Evolutionary conservation across 2,329 filamentous ascomycete genomes (phyloP).

Genomic region (Fonsecaea pedrosoi): DNA sequence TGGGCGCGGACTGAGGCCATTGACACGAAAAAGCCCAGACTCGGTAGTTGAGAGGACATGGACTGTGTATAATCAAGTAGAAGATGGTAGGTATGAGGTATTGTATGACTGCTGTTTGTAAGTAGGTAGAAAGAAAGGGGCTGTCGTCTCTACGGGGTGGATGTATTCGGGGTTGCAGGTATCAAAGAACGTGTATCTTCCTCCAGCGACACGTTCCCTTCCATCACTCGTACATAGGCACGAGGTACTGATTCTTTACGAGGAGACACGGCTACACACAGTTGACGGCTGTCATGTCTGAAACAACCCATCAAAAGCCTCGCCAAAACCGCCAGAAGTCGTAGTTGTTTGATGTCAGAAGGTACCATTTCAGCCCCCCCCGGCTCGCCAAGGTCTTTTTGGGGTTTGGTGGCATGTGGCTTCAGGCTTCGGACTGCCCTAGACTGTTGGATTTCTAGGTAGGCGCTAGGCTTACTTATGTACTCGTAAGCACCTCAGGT

Average conservation of each 20-base stretch:
- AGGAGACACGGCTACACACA: background rate
- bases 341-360: background rate
- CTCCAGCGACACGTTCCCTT: background rate
- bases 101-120: background rate
- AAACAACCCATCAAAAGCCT: slow-evolving; percentile 14
- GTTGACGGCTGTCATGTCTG: slow-evolving; percentile 9
- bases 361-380: background rate
- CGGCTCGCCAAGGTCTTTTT: slow-evolving; percentile 2
- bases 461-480: too few relatives aligned
- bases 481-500: too few relatives aligned
- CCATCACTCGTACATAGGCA: too few relatives aligned
- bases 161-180: background rate
- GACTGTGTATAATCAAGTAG: too few relatives aligned
- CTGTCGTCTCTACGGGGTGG: background rate
- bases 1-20: background rate
- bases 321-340: background rate
- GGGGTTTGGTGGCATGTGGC: too few relatives aligned
- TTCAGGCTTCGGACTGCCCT: too few relatives aligned
- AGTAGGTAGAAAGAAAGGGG: background rate
- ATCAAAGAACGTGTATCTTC: background rate
- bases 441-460: too few relatives aligned
- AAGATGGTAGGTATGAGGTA: background rate
- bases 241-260: slow-evolving; percentile 1
- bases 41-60: too few relatives aligned
- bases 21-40: background rate